Conservation (phyloP, 352 stramenopile species). For the Phytophthora citrophthora region DNA sequence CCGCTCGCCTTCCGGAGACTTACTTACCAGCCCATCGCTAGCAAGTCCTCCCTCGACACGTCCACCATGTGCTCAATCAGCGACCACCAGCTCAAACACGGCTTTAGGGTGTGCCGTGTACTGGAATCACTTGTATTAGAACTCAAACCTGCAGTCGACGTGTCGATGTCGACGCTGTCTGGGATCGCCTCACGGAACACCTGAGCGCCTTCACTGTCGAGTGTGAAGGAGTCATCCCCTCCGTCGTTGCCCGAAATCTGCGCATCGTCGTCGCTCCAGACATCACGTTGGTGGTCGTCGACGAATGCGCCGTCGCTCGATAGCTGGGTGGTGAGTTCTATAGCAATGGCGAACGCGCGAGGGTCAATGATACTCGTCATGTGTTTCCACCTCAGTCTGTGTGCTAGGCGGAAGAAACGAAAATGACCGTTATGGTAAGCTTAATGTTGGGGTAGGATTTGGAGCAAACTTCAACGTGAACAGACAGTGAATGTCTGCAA, state of each 20-base stretch:
- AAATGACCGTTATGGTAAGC: constrained; percentile 40
- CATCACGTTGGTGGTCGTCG: constrained; percentile 1
- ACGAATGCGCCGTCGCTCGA: constrained; percentile 26
- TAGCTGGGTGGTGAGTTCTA: constrained; percentile 22
- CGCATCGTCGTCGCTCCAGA: not conserved
- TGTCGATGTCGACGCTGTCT: constrained; percentile 1
- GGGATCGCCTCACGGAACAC: constrained; percentile 1
- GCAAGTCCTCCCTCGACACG: constrained; percentile 12
- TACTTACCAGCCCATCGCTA: constrained; percentile 11
- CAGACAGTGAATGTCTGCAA: no score
- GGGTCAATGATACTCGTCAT: constrained; percentile 19
- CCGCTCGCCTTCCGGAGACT: no score
- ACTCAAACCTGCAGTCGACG: not conserved
- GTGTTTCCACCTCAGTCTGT: not conserved
- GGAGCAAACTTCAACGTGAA: not conserved
- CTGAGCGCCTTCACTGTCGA: constrained; percentile 1
- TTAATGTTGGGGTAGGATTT: not conserved
- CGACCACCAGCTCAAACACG: constrained; percentile 16
- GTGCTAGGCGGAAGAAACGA: not conserved
- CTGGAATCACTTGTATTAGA: not conserved
- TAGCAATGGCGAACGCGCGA: constrained; percentile 21
- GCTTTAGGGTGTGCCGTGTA: not conserved
- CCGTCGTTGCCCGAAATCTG: not conserved
- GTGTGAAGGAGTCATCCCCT: not conserved
- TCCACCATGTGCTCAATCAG: constrained; percentile 15